Evolutionary conservation across 768 basidiomycete species (phyloP), one percentile per base, ranked within the genome.

Genomic region (Leccinellum luteum): DNA sequence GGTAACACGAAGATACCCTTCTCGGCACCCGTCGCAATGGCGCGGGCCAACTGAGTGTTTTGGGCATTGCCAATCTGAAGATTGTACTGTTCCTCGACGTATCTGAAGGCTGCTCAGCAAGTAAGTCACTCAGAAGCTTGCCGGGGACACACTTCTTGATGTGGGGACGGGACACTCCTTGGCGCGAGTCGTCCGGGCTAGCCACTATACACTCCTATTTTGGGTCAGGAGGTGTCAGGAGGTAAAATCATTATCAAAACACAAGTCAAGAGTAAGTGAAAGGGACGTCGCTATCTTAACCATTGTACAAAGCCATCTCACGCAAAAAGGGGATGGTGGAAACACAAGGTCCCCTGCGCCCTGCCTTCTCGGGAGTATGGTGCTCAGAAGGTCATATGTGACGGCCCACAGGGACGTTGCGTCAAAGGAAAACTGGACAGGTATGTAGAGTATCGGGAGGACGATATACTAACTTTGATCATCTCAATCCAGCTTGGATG

Each of bases 1-100:
- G 94, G 95, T 35, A 96, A 80, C 27, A 85, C 77, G 73, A 98
- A 95, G 62, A 87, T 76, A 54, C 86, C 85, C 73, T 90, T 92
- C 68, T 94, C 89, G 34, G 82, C 84, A 54, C 95, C 94, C n/a
- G 80, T 76, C 53, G 82, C 76, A 69, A 98, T 87, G 54, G 94
- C 93, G 63, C 81, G 85, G 58, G 87, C 82, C 65, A 98, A 82
- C 75, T 91, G 87, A 47, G 82, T 84, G 66, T 78, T 81, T 75
- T 94, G 92, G 21, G 90, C 83, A 57, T 87, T 79, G 52, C 86
- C 87, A 60, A 94, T 88, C 64, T 86, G 83, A 55, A 97, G 77
- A 66, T 86, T 85, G 79, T 94, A 97, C 65, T 80, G 85, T 56
- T 82, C 79, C 74, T 93, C 92, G 55, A 97, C 87, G 73, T 75